Base-by-base conservation (phyloP, 1,284 basidiomycete species). In the Flammula alnicola region DNA sequence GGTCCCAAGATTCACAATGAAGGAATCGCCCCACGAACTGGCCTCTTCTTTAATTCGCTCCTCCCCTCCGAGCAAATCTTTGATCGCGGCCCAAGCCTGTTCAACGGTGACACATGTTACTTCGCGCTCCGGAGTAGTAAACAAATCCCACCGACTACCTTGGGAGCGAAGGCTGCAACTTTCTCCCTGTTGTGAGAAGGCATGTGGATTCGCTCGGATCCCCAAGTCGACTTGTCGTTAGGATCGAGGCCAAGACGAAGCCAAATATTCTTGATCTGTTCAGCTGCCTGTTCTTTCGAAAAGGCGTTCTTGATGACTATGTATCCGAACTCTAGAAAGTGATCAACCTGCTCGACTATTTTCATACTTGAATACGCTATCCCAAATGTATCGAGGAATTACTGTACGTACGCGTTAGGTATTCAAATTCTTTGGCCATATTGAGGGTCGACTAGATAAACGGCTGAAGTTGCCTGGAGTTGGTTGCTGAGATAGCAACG, bases 1-100 rank as follows among this genome's bases (percentile, higher is more conserved):
- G 11, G 67, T 74, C 22, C 81, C 81, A 16, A 85, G 64, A 59
- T 83, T 84, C 27, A 83, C 75, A 51, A 83, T 83, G 64, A 83
- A 83, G 31, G 75, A 77, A 66, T 84, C 80, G 32, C 76, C 75
- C 80, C 81, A 83, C 6, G 68, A 62, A 46, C 73, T 71, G 14
- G 70, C 70, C 26, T 67, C 58, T 30, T 75, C 69, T 54, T 82
- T 72, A 55, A 84, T 79, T 33, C 81, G 73, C 7, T 81, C 81
- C 60, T 77, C 78, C 7, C 80, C 78, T 9, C 78, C 81, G 6
- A 85, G 69, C 9, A 84, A 67, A 54, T 83, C 82, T 49, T 73
- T 72, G 48, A 83, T 83, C 9, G 79, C 78, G 16, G 70, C 73
- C 81, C 83, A 84, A 10, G 77, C 80, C 78, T 80, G 32, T 19